These are phyloP conservation scores for Sporisorium iseilematis-ciliati DNA, from an alignment of 1,284 basidiomycete genomes.

Conservation along the genomic window DNA sequence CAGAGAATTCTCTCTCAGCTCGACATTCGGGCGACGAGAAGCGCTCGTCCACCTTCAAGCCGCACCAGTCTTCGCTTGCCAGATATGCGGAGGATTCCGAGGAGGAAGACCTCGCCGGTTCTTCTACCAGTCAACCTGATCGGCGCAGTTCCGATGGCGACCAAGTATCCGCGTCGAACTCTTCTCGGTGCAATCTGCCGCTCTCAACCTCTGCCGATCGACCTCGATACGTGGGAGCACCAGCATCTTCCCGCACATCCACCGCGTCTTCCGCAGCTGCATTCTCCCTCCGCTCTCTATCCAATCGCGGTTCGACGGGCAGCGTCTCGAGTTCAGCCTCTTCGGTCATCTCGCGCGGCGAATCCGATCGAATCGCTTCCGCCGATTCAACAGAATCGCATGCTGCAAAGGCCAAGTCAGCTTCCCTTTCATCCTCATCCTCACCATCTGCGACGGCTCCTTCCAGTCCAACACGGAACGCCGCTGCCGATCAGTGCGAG, in stretches of 20 bases:
- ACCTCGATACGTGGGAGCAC: slow-evolving; percentile 15
- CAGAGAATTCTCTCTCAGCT: slow-evolving; percentile 22
- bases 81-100: slow-evolving; percentile 29
- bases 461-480: slow-evolving; percentile 14
- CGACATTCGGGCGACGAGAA: slow-evolving; percentile 19
- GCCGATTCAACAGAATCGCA: slow-evolving; percentile 22
- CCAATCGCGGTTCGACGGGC: slow-evolving; percentile 56
- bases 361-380: slow-evolving; percentile 30
- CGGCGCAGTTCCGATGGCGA: slow-evolving; percentile 25
- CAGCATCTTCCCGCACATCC: slow-evolving; percentile 46
- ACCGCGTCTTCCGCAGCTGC: slow-evolving; percentile 55
- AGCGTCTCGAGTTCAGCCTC: slow-evolving; percentile 52
- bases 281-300: slow-evolving; percentile 55
- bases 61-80: slow-evolving; percentile 32
- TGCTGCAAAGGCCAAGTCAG: slow-evolving; percentile 6
- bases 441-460: slow-evolving; percentile 32
- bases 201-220: slow-evolving; percentile 16
- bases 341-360: slow-evolving; percentile 23
- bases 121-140: slow-evolving; percentile 4
- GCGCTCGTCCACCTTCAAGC: slow-evolving; percentile 20
- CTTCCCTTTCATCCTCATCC: slow-evolving; percentile 17
- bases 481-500: neutral
- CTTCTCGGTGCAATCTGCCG: neutral
- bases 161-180: neutral
- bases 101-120: slow-evolving; percentile 17